Evolutionary conservation across 2,329 filamentous ascomycete species (phyloP).

Genomic region (Magnaporthiopsis incrustans): DNA sequence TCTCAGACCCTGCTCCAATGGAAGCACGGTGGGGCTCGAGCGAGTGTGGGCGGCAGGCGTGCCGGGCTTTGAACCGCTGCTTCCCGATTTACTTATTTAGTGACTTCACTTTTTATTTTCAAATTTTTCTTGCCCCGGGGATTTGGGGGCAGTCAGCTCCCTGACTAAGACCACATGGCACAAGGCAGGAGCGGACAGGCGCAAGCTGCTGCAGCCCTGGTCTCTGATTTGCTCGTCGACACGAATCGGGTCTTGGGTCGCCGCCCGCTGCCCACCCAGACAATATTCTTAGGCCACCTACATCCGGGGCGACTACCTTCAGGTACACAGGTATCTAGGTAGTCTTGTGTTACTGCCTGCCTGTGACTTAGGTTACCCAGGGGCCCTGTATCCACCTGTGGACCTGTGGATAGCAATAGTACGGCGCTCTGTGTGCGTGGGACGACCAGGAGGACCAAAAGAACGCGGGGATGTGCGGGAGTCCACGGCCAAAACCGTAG

Average conservation of each 20-base stretch:
- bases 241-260: too few species aligned
- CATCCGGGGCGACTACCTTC: too few species aligned
- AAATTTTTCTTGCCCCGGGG: too few species aligned
- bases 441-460: too few species aligned
- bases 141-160: neutral
- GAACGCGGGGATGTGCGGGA: neutral
- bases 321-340: neutral
- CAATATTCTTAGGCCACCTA: too few species aligned
- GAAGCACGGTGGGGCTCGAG: neutral
- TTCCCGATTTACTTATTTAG: neutral
- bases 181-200: neutral
- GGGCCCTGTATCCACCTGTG: too few species aligned
- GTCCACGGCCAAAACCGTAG: too few species aligned
- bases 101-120: too few species aligned
- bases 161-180: neutral
- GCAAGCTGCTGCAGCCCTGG: too few species aligned
- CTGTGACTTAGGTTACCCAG: neutral
- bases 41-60: neutral
- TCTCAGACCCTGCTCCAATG: neutral
- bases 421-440: neutral
- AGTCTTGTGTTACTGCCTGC: neutral
- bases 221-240: too few species aligned
- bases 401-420: neutral
- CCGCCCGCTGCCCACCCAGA: too few species aligned
- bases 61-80: neutral